Conservation (phyloP, 148 eudicot species). For the Rhododendron ovatum region DNA sequence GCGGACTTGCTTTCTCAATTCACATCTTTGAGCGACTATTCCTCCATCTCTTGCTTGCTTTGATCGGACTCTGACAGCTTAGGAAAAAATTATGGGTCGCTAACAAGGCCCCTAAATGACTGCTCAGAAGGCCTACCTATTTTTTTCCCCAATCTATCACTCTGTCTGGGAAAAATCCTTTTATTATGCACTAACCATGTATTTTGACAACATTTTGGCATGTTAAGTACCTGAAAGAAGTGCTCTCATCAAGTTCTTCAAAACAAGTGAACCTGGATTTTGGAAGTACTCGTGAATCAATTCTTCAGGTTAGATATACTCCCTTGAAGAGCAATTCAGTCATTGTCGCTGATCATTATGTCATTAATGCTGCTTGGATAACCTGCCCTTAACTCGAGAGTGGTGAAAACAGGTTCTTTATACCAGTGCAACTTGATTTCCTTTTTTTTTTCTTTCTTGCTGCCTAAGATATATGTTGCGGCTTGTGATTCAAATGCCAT, state of each 20-base stretch:
- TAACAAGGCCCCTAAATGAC: background rate
- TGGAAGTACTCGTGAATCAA: slow-evolving; percentile 61
- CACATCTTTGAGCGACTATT: too few species aligned
- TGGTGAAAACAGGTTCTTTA: background rate
- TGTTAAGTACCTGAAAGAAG: slow-evolving; percentile 53
- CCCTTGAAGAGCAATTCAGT: background rate
- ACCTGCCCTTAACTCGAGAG: background rate
- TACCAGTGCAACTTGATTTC: background rate
- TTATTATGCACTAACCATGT: background rate
- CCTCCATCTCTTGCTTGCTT: too few species aligned
- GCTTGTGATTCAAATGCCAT: background rate
- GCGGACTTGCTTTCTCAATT: too few species aligned
- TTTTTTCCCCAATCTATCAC: background rate
- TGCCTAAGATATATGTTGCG: background rate
- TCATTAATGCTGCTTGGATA: background rate
- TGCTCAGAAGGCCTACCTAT: background rate
- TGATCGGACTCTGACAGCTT: too few species aligned
- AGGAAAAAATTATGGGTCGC: background rate
- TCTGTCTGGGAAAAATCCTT: background rate
- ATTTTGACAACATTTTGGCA: slow-evolving; percentile 7
- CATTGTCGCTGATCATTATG: background rate
- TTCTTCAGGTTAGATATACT: slow-evolving; percentile 52
- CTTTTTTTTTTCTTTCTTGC: background rate
- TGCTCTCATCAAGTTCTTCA: slow-evolving; percentile 47
- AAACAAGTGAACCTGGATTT: slow-evolving; percentile 48